A percentile compares a stretch with the other conserved stretches of the same genome.
Evolutionary conservation across 192 early-diverging fungal species (phyloP).

Genomic region (Phlyctochytrium planicorne): DNA sequence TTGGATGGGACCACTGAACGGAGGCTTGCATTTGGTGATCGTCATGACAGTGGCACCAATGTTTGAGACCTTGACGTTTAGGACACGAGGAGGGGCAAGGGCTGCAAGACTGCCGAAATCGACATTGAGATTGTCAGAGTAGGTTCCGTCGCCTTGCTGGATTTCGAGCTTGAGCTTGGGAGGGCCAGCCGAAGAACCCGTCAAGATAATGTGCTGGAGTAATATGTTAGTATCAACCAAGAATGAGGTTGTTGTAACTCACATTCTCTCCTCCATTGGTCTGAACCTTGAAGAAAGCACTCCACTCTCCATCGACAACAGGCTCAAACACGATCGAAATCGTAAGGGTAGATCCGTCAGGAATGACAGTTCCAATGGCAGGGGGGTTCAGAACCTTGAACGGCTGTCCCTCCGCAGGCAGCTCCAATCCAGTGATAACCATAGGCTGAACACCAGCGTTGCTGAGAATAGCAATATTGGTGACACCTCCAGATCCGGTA

Average conservation of each 20-base stretch:
- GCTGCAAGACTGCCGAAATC: background rate
- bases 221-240: too few relatives aligned
- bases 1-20: background rate
- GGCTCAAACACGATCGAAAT: background rate
- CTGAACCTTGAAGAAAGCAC: background rate
- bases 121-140: background rate
- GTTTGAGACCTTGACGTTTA: constrained; percentile 2
- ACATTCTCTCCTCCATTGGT: background rate
- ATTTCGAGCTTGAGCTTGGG: background rate
- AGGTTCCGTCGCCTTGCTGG: constrained; percentile 8
- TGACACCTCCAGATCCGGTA: background rate
- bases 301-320: background rate
- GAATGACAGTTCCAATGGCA: background rate
- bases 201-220: background rate
- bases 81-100: too few relatives aligned
- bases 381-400: constrained; percentile 1
- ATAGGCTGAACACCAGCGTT: background rate
- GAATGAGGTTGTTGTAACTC: too few relatives aligned
- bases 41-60: background rate
- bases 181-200: background rate
- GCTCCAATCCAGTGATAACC: background rate
- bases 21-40: constrained; percentile 1
- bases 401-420: background rate
- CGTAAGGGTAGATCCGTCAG: background rate
- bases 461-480: background rate